These are phyloP conservation scores for Allium cepa DNA, from an alignment of 106 monocot genomes.

Conservation along the genomic window DNA sequence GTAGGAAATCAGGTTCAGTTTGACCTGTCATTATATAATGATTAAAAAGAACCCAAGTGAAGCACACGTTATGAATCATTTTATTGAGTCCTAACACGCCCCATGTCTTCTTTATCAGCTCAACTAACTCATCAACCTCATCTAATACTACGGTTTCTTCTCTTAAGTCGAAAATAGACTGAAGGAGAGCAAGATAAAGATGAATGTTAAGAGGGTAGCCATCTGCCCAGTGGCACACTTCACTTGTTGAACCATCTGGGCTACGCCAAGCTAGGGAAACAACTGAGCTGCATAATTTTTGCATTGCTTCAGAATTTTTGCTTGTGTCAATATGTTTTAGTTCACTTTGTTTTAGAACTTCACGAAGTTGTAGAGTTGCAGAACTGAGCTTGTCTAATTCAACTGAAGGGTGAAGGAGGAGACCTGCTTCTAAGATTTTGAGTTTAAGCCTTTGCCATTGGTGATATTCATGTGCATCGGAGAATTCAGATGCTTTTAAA, in stretches of 20 bases:
- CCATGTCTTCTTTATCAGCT: slow-evolving; percentile 60
- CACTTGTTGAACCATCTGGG: slow-evolving; percentile 8
- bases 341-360: slow-evolving; percentile 26
- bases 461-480: slow-evolving; percentile 42
- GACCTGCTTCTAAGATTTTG: slow-evolving; percentile 37
- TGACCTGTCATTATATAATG: slow-evolving; percentile 45
- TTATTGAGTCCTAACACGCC: slow-evolving; percentile 33
- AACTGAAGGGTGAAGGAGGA: slow-evolving; percentile 29
- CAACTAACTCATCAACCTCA: slow-evolving; percentile 56
- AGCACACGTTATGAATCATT: slow-evolving; percentile 51
- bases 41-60: slow-evolving; percentile 49
- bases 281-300: slow-evolving; percentile 23
- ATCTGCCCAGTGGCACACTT: slow-evolving; percentile 52
- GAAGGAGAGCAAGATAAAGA: slow-evolving; percentile 53
- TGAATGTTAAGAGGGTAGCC: slow-evolving; percentile 47
- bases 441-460: slow-evolving; percentile 51
- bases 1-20: slow-evolving; percentile 34
- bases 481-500: slow-evolving; percentile 42
- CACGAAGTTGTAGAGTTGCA: slow-evolving; percentile 21
- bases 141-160: slow-evolving; percentile 55
- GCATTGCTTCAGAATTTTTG: slow-evolving; percentile 44
- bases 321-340: slow-evolving; percentile 39
- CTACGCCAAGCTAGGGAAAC: slow-evolving; percentile 32
- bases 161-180: slow-evolving; percentile 40
- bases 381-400: slow-evolving; percentile 30